These are phyloP conservation scores for Phyllostachys edulis DNA, from an alignment of 176 grass and related monocot genomes.

Conservation along the genomic window DNA sequence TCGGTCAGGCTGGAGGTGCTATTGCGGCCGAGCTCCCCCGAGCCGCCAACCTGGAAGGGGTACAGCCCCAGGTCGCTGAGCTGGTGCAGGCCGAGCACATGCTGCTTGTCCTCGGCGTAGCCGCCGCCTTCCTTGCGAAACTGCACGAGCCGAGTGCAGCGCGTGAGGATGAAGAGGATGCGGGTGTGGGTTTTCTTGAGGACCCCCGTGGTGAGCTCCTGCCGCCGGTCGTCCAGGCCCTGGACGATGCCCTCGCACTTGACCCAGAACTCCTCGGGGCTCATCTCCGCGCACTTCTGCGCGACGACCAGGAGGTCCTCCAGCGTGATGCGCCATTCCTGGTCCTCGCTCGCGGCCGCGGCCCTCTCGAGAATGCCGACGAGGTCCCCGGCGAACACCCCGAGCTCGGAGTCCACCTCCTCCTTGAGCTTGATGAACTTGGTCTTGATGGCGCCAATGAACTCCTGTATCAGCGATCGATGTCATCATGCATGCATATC, in stretches of 20 bases:
- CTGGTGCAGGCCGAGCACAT: slow-evolving; percentile 66
- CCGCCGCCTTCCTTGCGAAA: slow-evolving; percentile 72
- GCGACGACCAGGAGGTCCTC: slow-evolving; percentile 89
- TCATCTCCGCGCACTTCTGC: slow-evolving; percentile 83
- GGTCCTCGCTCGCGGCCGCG: background rate
- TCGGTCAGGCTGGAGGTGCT: slow-evolving; percentile 66
- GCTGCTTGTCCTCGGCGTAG: slow-evolving; percentile 29
- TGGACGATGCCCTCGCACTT: slow-evolving; percentile 82
- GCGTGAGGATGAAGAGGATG: slow-evolving; percentile 89
- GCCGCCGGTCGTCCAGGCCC: slow-evolving; percentile 72
- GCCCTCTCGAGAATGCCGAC: slow-evolving; percentile 46
- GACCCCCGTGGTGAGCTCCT: slow-evolving; percentile 59
- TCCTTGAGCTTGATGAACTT: slow-evolving; percentile 80
- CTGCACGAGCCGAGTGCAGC: slow-evolving; percentile 86
- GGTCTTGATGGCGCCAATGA: slow-evolving; percentile 58
- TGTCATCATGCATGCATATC: background rate
- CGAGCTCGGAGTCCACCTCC: slow-evolving; percentile 78
- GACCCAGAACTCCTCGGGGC: slow-evolving; percentile 70
- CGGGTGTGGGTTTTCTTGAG: slow-evolving; percentile 79
- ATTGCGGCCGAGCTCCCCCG: slow-evolving; percentile 52
- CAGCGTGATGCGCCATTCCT: slow-evolving; percentile 45
- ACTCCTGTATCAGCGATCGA: slow-evolving; percentile 47
- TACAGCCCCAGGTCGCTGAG: slow-evolving; percentile 89
- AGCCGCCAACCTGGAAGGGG: slow-evolving; percentile 34
- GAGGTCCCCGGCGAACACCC: slow-evolving; percentile 75